A percentile compares a stretch with the other conserved stretches of the same genome.
Evolutionary conservation across 441 rosid species (phyloP).

Genomic region (Dalechampia spathulata): DNA sequence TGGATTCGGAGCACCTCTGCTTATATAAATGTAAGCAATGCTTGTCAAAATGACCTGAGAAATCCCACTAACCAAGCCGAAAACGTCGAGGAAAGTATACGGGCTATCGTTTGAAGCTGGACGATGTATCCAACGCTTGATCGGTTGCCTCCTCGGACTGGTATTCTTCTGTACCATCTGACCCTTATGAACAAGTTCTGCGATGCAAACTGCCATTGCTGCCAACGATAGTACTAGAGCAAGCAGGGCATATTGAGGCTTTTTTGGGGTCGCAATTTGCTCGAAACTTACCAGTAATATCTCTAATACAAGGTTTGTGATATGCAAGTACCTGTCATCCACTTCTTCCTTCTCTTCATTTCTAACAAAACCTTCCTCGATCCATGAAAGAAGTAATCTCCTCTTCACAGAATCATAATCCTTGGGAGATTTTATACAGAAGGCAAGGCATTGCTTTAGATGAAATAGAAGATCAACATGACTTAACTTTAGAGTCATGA

Average conservation of each 20-base stretch:
- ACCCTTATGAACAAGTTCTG: not conserved
- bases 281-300: not conserved
- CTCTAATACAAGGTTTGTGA: not conserved
- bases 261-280: not conserved
- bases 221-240: not conserved
- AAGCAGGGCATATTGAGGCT: not conserved
- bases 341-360: not conserved
- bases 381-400: not conserved
- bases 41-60: not conserved
- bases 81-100: not conserved
- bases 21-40: not conserved
- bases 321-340: not conserved
- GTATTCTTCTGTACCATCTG: not conserved
- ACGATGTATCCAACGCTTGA: not conserved
- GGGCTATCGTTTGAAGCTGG: not conserved
- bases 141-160: not conserved
- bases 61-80: conserved; percentile 4
- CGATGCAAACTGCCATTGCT: not conserved
- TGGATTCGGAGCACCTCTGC: conserved; percentile 3
- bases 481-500: not conserved
- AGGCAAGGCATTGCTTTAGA: conserved; percentile 2
- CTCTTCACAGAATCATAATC: not conserved
- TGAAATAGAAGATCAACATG: not conserved
- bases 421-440: not conserved
- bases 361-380: not conserved